A percentile compares a stretch with the other conserved stretches of the same genome.
Evolutionary conservation across 768 basidiomycete genomes (phyloP).

Genomic region (Termitomyces titanicus): DNA sequence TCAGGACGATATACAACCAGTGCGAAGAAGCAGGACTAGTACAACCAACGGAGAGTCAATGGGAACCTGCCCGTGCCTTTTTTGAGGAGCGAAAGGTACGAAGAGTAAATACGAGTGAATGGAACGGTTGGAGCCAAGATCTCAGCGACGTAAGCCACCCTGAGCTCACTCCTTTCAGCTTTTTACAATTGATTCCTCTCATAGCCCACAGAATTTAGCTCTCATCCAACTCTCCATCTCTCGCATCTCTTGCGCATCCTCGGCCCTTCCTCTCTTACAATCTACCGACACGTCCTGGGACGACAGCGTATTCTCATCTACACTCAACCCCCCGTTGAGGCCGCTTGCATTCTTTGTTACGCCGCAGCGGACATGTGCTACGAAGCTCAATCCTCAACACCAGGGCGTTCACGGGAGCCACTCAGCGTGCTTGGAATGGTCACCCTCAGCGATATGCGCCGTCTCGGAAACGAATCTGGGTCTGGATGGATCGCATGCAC

Average conservation of each 20-base stretch:
- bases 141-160: conserved; percentile 47
- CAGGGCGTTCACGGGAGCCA: conserved; percentile 31
- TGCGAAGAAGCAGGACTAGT: conserved; percentile 44
- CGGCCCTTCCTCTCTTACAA: conserved; percentile 72
- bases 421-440: conserved; percentile 77
- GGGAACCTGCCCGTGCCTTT: conserved; percentile 58
- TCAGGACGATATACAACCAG: conserved; percentile 48
- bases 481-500: conserved; percentile 86
- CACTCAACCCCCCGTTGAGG: conserved; percentile 75
- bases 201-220: conserved; percentile 9
- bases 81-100: conserved; percentile 61
- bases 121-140: conserved; percentile 69
- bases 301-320: conserved; percentile 76
- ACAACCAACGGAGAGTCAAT: conserved; percentile 52
- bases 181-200: not conserved
- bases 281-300: conserved; percentile 77
- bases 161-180: not conserved
- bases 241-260: conserved; percentile 73
- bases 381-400: conserved; percentile 33
- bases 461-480: conserved; percentile 65
- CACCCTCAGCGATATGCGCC: conserved; percentile 69
- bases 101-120: conserved; percentile 50
- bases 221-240: conserved; percentile 63
- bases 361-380: conserved; percentile 55
- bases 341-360: conserved; percentile 73